These are phyloP conservation scores for Aspergillus sp. DNA, from an alignment of 2,329 filamentous ascomycete species.

Conservation along the genomic window DNA sequence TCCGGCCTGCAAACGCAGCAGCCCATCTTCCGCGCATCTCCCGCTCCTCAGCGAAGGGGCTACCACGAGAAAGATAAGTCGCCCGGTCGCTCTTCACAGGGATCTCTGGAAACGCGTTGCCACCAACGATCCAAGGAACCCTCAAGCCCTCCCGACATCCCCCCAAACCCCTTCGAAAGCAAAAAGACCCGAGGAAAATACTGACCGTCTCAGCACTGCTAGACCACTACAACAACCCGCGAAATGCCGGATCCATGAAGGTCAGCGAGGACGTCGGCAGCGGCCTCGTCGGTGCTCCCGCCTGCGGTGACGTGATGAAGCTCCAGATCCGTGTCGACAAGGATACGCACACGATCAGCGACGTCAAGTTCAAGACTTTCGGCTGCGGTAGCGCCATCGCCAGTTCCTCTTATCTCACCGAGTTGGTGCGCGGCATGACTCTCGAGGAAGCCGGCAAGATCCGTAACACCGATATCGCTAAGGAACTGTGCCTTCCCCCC, in stretches of 20 bases:
- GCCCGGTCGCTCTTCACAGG: not conserved
- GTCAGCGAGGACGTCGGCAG: constrained; percentile 89
- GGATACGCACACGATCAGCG: constrained; percentile 80
- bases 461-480: constrained; percentile 96
- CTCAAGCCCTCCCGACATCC: too few relatives aligned
- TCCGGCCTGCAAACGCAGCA: constrained; percentile 37
- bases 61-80: constrained; percentile 68
- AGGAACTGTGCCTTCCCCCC: constrained; percentile 88
- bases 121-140: not conserved
- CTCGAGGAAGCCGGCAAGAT: constrained; percentile 90
- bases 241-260: constrained; percentile 75
- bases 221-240: constrained; percentile 78
- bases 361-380: constrained; percentile 98
- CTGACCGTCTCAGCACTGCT: constrained; percentile 51
- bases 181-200: constrained; percentile 1
- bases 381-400: constrained; percentile 94
- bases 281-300: constrained; percentile 85
- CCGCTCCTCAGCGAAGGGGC: constrained; percentile 43
- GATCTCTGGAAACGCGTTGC: not conserved
- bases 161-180: not conserved
- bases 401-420: constrained; percentile 89
- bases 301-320: constrained; percentile 92
- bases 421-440: constrained; percentile 93
- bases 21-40: constrained; percentile 41
- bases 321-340: constrained; percentile 91